Percentiles rank a stretch among this genome's conserved stretches.
These are phyloP conservation scores for Thelonectria rubi DNA, from an alignment of 2,329 filamentous ascomycete genomes.

Conservation along the genomic window DNA sequence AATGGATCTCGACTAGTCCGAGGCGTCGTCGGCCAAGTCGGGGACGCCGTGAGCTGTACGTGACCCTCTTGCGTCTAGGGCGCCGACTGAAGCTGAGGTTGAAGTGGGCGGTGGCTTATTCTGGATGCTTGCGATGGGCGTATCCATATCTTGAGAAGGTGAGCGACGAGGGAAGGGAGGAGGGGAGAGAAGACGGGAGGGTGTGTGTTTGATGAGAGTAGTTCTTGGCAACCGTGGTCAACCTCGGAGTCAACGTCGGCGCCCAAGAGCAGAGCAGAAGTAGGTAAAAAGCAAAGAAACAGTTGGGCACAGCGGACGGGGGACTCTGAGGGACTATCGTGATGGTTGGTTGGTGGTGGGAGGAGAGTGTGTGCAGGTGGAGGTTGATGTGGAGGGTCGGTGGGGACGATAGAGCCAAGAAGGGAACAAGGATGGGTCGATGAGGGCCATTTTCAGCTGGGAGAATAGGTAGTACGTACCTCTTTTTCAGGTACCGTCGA, in stretches of 20 bases:
- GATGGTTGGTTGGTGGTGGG: background rate
- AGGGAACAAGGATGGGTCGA: background rate
- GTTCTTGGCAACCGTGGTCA: no score
- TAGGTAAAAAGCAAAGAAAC: background rate
- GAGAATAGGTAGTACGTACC: background rate
- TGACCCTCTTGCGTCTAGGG: constrained; percentile 17
- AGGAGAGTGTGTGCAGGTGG: constrained; percentile 5
- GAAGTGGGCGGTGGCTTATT: constrained; percentile 15
- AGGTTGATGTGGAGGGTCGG: constrained; percentile 9
- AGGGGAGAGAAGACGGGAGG: background rate
- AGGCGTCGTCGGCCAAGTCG: constrained; percentile 14
- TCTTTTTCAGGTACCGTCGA: background rate
- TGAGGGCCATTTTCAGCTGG: background rate
- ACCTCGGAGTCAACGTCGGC: background rate
- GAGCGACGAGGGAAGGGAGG: background rate
- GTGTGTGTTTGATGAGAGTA: background rate
- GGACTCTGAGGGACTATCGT: constrained; percentile 20
- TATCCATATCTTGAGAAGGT: background rate
- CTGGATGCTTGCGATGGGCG: background rate
- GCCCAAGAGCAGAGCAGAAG: background rate
- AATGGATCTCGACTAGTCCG: constrained; percentile 7
- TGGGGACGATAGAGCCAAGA: background rate
- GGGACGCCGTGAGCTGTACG: constrained; percentile 14
- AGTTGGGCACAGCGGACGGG: background rate
- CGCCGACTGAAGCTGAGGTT: constrained; percentile 13